Evolutionary conservation across 139 green algal genomes (phyloP).

Genomic region (Chlamydomonas sphaeroides): DNA sequence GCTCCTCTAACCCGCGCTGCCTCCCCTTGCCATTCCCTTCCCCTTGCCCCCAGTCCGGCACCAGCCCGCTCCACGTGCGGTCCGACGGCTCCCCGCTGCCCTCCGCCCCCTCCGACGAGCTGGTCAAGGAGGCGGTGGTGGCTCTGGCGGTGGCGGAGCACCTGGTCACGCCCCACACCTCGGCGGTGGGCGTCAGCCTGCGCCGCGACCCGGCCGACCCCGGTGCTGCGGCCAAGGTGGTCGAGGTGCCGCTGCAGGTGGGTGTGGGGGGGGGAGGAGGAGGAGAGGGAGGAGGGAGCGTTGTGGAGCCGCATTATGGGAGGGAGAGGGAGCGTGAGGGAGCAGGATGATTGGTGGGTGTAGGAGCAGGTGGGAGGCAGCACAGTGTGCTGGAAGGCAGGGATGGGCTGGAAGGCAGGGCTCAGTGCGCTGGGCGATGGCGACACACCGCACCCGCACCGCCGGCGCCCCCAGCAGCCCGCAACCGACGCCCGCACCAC

Average conservation of each 20-base stretch:
- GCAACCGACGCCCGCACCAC: too few species aligned
- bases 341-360: conserved; percentile 28
- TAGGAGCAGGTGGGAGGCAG: conserved; percentile 23
- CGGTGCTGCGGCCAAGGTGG: not conserved
- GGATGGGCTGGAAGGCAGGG: not conserved
- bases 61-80: conserved; percentile 36
- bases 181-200: conserved; percentile 50
- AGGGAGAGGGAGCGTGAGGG: too few species aligned
- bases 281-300: too few species aligned
- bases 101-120: not conserved
- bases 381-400: conserved; percentile 28
- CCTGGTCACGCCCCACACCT: conserved; percentile 50
- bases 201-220: conserved; percentile 38
- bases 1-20: not conserved
- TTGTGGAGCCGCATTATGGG: too few species aligned
- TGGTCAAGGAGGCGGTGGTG: conserved; percentile 39
- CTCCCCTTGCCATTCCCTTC: not conserved
- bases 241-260: conserved; percentile 46
- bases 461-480: too few species aligned
- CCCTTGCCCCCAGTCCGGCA: not conserved
- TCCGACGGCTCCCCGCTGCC: conserved; percentile 8
- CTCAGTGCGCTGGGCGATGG: too few species aligned
- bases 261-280: not conserved
- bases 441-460: too few species aligned
- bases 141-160: conserved; percentile 22